These are phyloP conservation scores for Stentor coeruleus DNA, from an alignment of 73 alveolate species.

Conservation along the genomic window DNA sequence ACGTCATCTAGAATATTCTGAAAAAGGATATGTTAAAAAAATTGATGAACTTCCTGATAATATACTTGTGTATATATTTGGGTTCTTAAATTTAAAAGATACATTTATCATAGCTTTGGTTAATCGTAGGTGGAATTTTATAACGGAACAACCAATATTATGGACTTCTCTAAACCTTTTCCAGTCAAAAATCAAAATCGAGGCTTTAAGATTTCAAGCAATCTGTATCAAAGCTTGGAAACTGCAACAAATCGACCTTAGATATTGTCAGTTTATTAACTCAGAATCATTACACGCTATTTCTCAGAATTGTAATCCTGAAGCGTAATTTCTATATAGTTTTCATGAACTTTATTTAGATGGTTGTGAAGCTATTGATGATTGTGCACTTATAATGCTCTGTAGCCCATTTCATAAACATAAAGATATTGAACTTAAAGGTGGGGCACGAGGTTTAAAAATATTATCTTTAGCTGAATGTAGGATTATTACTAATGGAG, in stretches of 20 bases:
- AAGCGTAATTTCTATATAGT: conserved; percentile 5
- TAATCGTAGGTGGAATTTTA: conserved; percentile 19
- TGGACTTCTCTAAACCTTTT: conserved; percentile 36
- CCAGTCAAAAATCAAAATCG: conserved; percentile 15
- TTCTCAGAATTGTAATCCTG: conserved; percentile 45
- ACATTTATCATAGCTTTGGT: conserved; percentile 2
- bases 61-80: conserved; percentile 4
- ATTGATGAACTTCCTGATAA: conserved; percentile 32
- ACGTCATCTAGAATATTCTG: not conserved
- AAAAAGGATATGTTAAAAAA: conserved; percentile 34
- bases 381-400: conserved; percentile 35
- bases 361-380: conserved; percentile 59
- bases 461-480: conserved; percentile 56
- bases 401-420: conserved; percentile 10
- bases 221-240: conserved; percentile 25
- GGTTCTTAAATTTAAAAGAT: conserved; percentile 31
- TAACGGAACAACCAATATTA: conserved; percentile 28
- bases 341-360: conserved; percentile 48
- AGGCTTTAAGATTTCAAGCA: not conserved
- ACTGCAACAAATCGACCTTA: conserved; percentile 34
- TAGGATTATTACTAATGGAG: conserved; percentile 37
- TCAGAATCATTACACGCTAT: conserved; percentile 34
- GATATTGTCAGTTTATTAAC: conserved; percentile 38
- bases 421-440: conserved; percentile 9
- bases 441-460: conserved; percentile 49